A percentile compares a stretch with the other conserved stretches of the same genome.
These are phyloP conservation scores for Umbelopsis vinacea DNA, from an alignment of 192 early-diverging fungal species.

Conservation along the genomic window DNA sequence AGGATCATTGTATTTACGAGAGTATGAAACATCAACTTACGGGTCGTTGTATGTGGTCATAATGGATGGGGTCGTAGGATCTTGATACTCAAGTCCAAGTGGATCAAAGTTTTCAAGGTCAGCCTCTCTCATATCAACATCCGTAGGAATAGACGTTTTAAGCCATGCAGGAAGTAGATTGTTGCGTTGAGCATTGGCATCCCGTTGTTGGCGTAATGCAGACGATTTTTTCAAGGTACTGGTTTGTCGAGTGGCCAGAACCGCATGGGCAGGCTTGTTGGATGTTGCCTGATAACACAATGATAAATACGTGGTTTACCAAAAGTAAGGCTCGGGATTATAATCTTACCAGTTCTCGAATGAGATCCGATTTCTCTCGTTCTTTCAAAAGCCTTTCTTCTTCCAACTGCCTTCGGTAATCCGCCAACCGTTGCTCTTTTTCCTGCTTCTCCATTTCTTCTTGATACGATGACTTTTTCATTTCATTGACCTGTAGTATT, in stretches of 20 bases:
- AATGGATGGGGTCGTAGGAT: constrained; percentile 36
- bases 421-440: constrained; percentile 63
- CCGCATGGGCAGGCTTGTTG: constrained; percentile 53
- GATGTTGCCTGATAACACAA: constrained; percentile 36
- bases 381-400: constrained; percentile 72
- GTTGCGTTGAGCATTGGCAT: constrained; percentile 17
- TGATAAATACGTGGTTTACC: neutral
- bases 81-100: constrained; percentile 52
- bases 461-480: constrained; percentile 48
- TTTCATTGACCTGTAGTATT: constrained; percentile 64
- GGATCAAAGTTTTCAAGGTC: constrained; percentile 57
- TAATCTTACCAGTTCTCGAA: constrained; percentile 69
- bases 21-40: constrained; percentile 42
- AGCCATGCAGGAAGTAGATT: constrained; percentile 39
- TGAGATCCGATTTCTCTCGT: constrained; percentile 68
- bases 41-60: constrained; percentile 52
- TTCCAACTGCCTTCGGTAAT: constrained; percentile 69
- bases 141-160: constrained; percentile 33
- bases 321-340: neutral
- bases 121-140: constrained; percentile 30
- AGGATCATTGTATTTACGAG: neutral
- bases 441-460: constrained; percentile 56
- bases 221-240: constrained; percentile 55
- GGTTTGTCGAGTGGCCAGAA: constrained; percentile 47
- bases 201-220: constrained; percentile 38